Evolutionary conservation across 345 rosid species (phyloP).

Genomic region (Stellera chamaejasme): DNA sequence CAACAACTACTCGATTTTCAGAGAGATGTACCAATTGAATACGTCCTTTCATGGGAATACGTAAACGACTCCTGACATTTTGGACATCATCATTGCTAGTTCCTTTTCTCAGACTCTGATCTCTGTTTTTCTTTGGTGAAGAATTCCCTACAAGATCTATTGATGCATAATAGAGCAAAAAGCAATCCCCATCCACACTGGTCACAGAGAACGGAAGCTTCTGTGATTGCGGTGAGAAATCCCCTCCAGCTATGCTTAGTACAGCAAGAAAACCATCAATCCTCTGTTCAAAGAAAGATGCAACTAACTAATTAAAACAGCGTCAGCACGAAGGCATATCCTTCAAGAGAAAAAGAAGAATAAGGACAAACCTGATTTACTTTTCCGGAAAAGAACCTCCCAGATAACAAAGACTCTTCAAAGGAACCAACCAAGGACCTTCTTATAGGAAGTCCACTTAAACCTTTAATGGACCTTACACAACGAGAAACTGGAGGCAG

Average conservation of each 20-base stretch:
- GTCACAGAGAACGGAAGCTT: slow-evolving; percentile 91
- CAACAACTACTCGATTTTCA: slow-evolving; percentile 6
- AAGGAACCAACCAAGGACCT: slow-evolving; percentile 97
- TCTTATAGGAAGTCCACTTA: slow-evolving; percentile 66
- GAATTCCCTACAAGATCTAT: slow-evolving; percentile 68
- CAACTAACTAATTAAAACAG: slow-evolving; percentile 8
- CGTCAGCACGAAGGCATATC: slow-evolving; percentile 2
- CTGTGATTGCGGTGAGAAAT: slow-evolving; percentile 75
- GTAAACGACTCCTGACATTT: slow-evolving; percentile 50
- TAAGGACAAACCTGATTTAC: slow-evolving; percentile 47
- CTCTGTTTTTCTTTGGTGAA: slow-evolving; percentile 36
- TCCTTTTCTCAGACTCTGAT: slow-evolving; percentile 47
- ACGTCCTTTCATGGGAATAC: slow-evolving; percentile 92
- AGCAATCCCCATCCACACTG: slow-evolving; percentile 84
- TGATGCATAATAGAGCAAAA: slow-evolving; percentile 69
- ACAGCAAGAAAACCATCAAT: slow-evolving; percentile 95
- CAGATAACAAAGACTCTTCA: slow-evolving; percentile 91
- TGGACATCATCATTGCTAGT: slow-evolving; percentile 52
- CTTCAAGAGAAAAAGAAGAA: neutral
- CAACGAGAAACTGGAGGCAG: slow-evolving; percentile 38
- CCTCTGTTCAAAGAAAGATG: slow-evolving; percentile 35
- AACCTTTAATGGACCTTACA: slow-evolving; percentile 44
- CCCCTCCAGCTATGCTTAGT: slow-evolving; percentile 84
- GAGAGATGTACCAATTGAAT: slow-evolving; percentile 63
- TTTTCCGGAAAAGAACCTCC: slow-evolving; percentile 61